Percentiles rank a stretch among this genome's conserved stretches.
These are phyloP conservation scores for Pterocarpus santalinus DNA, from an alignment of 306 rosid species.

Conservation along the genomic window DNA sequence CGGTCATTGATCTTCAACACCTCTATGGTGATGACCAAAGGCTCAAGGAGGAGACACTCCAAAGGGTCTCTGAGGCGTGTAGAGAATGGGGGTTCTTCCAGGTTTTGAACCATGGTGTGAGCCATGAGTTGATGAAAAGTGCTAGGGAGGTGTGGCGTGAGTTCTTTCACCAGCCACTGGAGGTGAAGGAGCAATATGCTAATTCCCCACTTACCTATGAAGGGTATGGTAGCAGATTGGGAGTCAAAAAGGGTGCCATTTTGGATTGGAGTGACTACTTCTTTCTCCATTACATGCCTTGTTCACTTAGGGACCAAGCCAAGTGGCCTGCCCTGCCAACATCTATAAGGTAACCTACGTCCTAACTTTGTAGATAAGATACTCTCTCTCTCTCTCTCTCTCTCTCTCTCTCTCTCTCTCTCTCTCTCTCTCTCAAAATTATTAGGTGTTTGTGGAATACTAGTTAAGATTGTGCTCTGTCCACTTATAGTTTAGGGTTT, in stretches of 20 bases:
- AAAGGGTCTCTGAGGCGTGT: slow-evolving; percentile 56
- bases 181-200: slow-evolving; percentile 66
- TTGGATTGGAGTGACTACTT: slow-evolving; percentile 94
- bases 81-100: slow-evolving; percentile 84
- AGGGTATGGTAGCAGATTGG: slow-evolving; percentile 86
- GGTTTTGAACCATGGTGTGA: slow-evolving; percentile 78
- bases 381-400: background rate
- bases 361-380: background rate
- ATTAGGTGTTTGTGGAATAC: too few species aligned
- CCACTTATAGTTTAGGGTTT: too few species aligned
- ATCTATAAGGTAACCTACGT: slow-evolving; percentile 60
- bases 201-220: slow-evolving; percentile 78
- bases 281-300: slow-evolving; percentile 75
- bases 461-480: too few species aligned
- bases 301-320: slow-evolving; percentile 52
- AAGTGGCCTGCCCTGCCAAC: slow-evolving; percentile 79
- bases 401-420: background rate
- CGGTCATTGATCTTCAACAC: slow-evolving; percentile 60
- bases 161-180: slow-evolving; percentile 69
- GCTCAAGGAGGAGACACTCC: slow-evolving; percentile 35
- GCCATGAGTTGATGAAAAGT: slow-evolving; percentile 63
- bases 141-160: slow-evolving; percentile 69
- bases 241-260: slow-evolving; percentile 78
- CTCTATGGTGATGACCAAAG: background rate
- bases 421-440: background rate